A percentile compares a stretch with the other conserved stretches of the same genome.
These are phyloP conservation scores for Cladophialophora psammophila DNA, from an alignment of 2,329 filamentous ascomycete species.

Conservation along the genomic window DNA sequence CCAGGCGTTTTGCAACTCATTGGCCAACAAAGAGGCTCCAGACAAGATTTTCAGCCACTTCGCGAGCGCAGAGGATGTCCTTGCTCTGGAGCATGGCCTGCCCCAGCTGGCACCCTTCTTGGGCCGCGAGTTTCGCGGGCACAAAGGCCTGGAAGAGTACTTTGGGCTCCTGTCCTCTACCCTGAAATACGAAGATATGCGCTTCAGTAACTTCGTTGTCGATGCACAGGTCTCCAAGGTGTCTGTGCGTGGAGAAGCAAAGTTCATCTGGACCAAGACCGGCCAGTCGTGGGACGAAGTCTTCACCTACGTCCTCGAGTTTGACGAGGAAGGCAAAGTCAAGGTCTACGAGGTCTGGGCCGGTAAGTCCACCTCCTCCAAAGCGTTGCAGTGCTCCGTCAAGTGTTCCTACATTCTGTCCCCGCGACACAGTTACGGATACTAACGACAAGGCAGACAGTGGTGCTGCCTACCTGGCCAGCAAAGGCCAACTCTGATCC, in stretches of 20 bases:
- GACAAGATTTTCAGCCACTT: constrained; percentile 46
- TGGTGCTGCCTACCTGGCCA: constrained; percentile 53
- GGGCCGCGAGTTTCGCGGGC: constrained; percentile 51
- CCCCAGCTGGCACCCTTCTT: constrained; percentile 51
- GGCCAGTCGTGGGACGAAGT: constrained; percentile 51
- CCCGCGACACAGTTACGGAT: background rate
- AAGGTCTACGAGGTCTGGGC: constrained; percentile 53
- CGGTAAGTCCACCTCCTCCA: background rate
- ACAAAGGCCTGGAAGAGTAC: constrained; percentile 47
- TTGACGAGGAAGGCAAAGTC: constrained; percentile 49
- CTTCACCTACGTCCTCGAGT: constrained; percentile 50
- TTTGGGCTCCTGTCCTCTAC: constrained; percentile 46
- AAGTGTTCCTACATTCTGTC: background rate
- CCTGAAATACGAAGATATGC: constrained; percentile 48
- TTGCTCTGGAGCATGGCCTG: constrained; percentile 52
- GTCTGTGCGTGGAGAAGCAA: constrained; percentile 46
- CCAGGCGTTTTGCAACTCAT: constrained; percentile 44
- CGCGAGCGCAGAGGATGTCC: constrained; percentile 42
- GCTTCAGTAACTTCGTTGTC: constrained; percentile 49
- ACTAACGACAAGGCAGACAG: constrained; percentile 44
- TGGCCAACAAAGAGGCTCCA: constrained; percentile 42
- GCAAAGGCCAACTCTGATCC: constrained; percentile 35
- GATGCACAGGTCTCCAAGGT: constrained; percentile 47
- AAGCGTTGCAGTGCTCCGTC: background rate
- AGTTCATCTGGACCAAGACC: constrained; percentile 47